Percentiles rank a stretch among this genome's conserved stretches.
Evolutionary conservation across 2,329 filamentous ascomycete genomes (phyloP).

Genomic region (Monosporascus sp.): DNA sequence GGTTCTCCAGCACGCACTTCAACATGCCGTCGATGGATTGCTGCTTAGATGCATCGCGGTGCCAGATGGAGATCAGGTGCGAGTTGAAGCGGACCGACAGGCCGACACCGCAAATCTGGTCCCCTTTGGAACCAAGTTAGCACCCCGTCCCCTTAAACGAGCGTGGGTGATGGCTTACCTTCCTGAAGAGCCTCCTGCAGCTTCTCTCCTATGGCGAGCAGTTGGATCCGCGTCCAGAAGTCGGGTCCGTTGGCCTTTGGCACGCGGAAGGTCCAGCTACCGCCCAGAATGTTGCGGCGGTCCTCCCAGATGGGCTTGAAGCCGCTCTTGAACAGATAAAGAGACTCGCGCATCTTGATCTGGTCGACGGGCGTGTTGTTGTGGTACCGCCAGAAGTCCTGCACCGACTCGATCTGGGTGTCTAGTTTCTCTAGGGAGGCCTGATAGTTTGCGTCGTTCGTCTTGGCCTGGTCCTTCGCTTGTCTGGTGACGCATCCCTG

Average conservation of each 20-base stretch:
- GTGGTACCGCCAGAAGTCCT: conserved; percentile 80
- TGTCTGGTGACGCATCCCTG: conserved; percentile 26
- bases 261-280: conserved; percentile 89
- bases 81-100: conserved; percentile 86
- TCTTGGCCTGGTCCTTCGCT: conserved; percentile 38
- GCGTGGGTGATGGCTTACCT: conserved; percentile 41
- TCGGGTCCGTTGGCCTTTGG: conserved; percentile 68
- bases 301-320: conserved; percentile 81
- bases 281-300: conserved; percentile 77
- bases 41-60: conserved; percentile 78
- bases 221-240: conserved; percentile 77
- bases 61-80: conserved; percentile 88
- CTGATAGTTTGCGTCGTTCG: conserved; percentile 42
- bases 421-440: conserved; percentile 58
- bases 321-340: conserved; percentile 75
- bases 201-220: conserved; percentile 79
- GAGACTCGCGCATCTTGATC: conserved; percentile 71
- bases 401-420: conserved; percentile 68
- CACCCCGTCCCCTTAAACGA: not conserved
- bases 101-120: conserved; percentile 85
- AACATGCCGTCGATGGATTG: conserved; percentile 73
- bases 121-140: conserved; percentile 43
- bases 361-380: conserved; percentile 75
- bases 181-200: conserved; percentile 69
- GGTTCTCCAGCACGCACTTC: conserved; percentile 64